Base-by-base conservation (phyloP, 2,329 filamentous ascomycete genomes). In the Penicillium sp. region DNA sequence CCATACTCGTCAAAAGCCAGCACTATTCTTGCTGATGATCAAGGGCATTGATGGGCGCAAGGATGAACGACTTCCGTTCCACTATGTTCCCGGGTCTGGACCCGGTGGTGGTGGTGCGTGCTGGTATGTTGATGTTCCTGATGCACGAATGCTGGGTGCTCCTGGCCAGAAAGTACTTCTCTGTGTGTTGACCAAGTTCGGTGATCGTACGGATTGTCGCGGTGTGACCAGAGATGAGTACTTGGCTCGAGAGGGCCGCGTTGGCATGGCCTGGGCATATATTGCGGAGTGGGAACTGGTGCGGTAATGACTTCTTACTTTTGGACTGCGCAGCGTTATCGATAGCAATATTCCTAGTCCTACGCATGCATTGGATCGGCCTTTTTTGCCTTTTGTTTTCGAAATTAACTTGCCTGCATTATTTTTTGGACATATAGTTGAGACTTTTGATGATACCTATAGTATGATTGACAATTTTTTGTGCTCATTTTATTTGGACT, bases 71-170 rank as follows among this genome's bases (percentile, higher is more conserved):
- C 73, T 93, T 1, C 84, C 89, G 0, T 83, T 96, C 48, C 82
- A 89, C 43, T 68, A 75, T 50, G 60, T 73, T 29, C 67, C 61
- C 13, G 72, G 72, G 29, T 62, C 68, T 4, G 67, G 65, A 5
- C 61, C 70, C 3, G 68, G 68, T 63, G 88, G 84, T n/a, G 88
- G 93, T 53, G 89, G 88, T 12, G 88, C 82, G 65, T 85, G 87
- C 73, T 95, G 88, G 84, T 96, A 90, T 85, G 73, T 85, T 1
- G 93, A 97, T 71, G 81, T 97, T 3, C 64, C 69, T 3, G 76
- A 80, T 21, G 80, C 84, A 1, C 71, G 77, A 26, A 81, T 86
- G 51, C 74, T 95, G 17, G 90, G 90, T 1, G 78, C 77, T 0
- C 82, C 85, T 0, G 90, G 90, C 0, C 84, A 91, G 71, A 83